Base-by-base conservation (phyloP, 2,329 filamentous ascomycete species). In the Calonectria pseudoreteaudii region DNA sequence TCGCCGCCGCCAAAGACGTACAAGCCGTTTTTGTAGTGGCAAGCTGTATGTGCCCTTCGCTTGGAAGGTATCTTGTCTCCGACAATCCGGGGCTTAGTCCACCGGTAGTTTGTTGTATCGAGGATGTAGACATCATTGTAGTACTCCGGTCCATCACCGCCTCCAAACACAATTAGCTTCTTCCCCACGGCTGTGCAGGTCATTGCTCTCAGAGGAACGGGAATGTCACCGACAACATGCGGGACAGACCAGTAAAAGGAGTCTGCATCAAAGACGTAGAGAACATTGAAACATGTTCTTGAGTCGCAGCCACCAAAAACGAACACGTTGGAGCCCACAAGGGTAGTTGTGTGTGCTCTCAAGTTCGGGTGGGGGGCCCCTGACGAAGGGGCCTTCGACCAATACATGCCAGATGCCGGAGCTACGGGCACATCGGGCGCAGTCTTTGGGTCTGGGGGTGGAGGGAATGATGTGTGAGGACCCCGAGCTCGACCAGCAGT, bases 1-100 rank as follows among this genome's bases (percentile, higher is more conserved):
- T 94, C 92, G 50, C 92, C 92, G 62, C 92, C 92, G 36, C 92
- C 92, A 81, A 94, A 94, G n/a, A 94, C 86, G 81, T 93, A 94
- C 76, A 94, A 91, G 34, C 92, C 92, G 77, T 91, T 93, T 82
- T 92, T 92, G 84, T 94, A 93, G 26, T 94, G 84, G 77, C 92
- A 94, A n/a, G 92, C 92, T 4, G 92, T 94, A 81, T 94, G 92
- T 4, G 92, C 92, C 66, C 92, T 86, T 28, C 92, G 87, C 77
- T 91, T 90, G 71, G 90, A 92, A 0, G 92, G 92, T 30, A 87
- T 82, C 70, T 86, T 86, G 75, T 92, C 91, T 38, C 91, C 90
- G 30, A 89, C 80, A 56, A 93, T 90, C 52, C 88, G 88, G 52
- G 92, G 92, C 74, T 89, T 90, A 50, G 88, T 89, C 91, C 92